Percentiles rank a stretch among this genome's conserved stretches.
These are phyloP conservation scores for Spizellomyces sp. DNA, from an alignment of 192 early-diverging fungal genomes.

Conservation along the genomic window DNA sequence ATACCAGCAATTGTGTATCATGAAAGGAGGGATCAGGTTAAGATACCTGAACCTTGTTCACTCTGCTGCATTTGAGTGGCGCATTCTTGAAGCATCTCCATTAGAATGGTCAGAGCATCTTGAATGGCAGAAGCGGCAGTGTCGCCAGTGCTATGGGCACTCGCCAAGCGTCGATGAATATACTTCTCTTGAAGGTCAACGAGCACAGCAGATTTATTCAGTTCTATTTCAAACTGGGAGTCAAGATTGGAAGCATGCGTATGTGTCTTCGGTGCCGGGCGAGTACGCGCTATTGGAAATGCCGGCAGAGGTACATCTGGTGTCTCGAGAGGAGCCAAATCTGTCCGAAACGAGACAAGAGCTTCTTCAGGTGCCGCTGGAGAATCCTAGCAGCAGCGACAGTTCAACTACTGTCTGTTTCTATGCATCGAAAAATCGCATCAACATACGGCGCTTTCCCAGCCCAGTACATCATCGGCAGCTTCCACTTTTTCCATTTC, in stretches of 20 bases:
- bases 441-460: too few species aligned
- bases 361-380: too few species aligned
- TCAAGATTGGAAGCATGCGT: constrained; percentile 5
- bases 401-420: too few species aligned
- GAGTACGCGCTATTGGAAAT: not conserved
- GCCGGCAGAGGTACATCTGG: not conserved
- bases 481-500: too few species aligned
- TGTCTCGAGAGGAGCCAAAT: not conserved
- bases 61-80: too few species aligned
- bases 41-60: too few species aligned
- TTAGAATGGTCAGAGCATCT: constrained; percentile 17
- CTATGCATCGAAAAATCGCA: too few species aligned
- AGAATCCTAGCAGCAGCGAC: too few species aligned
- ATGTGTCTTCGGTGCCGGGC: not conserved
- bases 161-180: constrained; percentile 16
- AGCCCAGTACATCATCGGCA: too few species aligned
- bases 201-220: constrained; percentile 20
- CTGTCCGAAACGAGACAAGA: not conserved
- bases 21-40: too few species aligned
- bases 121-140: not conserved
- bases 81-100: constrained; percentile 4
- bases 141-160: not conserved
- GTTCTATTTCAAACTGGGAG: not conserved
- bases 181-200: constrained; percentile 16
- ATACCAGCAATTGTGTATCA: too few species aligned